Conservation (phyloP, 495 filamentous ascomycete species). For the Penicillium turbatum region DNA sequence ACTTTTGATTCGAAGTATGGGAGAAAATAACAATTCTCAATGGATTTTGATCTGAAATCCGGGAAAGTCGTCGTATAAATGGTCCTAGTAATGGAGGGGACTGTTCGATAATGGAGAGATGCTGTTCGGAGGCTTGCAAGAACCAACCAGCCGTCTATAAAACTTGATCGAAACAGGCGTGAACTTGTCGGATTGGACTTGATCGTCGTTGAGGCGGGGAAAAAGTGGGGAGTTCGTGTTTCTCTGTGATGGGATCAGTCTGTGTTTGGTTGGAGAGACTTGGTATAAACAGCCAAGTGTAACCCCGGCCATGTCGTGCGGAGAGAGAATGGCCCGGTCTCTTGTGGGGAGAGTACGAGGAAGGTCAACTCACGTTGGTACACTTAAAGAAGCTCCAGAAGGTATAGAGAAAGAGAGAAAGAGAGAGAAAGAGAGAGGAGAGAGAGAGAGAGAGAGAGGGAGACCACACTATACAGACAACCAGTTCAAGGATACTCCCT, state of each 20-base stretch:
- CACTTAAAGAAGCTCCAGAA: too few species aligned
- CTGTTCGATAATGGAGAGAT: not conserved
- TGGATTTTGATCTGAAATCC: not conserved
- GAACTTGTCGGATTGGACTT: conserved; percentile 7
- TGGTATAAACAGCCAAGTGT: not conserved
- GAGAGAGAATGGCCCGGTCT: too few species aligned
- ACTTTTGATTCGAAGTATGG: not conserved
- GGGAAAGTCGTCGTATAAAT: conserved; percentile 1
- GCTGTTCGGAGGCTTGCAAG: not conserved
- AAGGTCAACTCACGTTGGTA: too few species aligned
- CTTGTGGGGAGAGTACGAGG: too few species aligned
- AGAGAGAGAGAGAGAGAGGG: too few species aligned
- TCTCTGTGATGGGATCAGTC: not conserved
- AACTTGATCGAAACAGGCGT: not conserved
- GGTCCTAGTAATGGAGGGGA: not conserved
- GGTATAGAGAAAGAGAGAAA: too few species aligned
- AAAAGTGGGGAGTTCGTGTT: conserved; percentile 26
- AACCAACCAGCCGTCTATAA: not conserved
- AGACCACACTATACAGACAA: too few species aligned
- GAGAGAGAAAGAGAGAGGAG: too few species aligned
- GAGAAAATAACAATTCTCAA: not conserved
- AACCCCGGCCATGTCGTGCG: too few species aligned
- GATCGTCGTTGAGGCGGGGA: conserved; percentile 16
- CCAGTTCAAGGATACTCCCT: too few species aligned
- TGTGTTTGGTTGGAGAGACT: not conserved